Evolutionary conservation across 108 stramenopile species (phyloP).

Genomic region (Nitzschia inconspicua): DNA sequence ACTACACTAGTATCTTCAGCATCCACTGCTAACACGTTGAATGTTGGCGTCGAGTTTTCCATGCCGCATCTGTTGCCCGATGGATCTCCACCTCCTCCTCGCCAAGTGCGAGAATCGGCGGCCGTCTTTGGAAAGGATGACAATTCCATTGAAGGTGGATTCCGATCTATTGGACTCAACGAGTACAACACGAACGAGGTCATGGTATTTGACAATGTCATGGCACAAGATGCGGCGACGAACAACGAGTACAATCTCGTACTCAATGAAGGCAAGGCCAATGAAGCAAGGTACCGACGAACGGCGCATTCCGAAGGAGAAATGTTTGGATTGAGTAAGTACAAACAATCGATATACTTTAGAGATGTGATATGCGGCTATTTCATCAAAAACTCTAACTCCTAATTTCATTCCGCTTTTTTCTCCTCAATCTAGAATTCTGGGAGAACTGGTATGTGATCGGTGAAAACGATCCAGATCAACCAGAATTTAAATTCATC

Average conservation of each 20-base stretch:
- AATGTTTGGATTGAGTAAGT: slow-evolving; percentile 92
- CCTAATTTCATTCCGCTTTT: not conserved
- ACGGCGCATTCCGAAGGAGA: slow-evolving; percentile 92
- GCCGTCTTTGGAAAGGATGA: slow-evolving; percentile 26
- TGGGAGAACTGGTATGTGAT: slow-evolving; percentile 98
- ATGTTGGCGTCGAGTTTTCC: slow-evolving; percentile 88
- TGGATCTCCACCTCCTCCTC: slow-evolving; percentile 78
- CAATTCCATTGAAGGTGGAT: slow-evolving; percentile 18
- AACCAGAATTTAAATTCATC: slow-evolving; percentile 90
- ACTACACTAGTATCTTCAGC: slow-evolving; percentile 16
- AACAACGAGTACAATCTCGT: slow-evolving; percentile 33
- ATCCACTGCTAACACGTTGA: slow-evolving; percentile 45
- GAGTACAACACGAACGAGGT: slow-evolving; percentile 81
- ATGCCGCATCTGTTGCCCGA: slow-evolving; percentile 89
- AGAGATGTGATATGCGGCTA: not conserved
- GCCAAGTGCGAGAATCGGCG: slow-evolving; percentile 59
- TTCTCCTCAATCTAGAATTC: slow-evolving; percentile 63
- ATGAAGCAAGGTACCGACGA: slow-evolving; percentile 63
- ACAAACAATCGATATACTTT: not conserved
- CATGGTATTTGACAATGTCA: slow-evolving; percentile 76
- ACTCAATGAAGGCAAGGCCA: slow-evolving; percentile 42
- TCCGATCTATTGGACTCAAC: slow-evolving; percentile 73
- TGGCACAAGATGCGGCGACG: not conserved
- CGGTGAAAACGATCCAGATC: slow-evolving; percentile 77
- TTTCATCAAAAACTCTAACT: not conserved